Evolutionary conservation across 1,284 basidiomycete species (phyloP).

Genomic region (Rhodotorula sp.): DNA sequence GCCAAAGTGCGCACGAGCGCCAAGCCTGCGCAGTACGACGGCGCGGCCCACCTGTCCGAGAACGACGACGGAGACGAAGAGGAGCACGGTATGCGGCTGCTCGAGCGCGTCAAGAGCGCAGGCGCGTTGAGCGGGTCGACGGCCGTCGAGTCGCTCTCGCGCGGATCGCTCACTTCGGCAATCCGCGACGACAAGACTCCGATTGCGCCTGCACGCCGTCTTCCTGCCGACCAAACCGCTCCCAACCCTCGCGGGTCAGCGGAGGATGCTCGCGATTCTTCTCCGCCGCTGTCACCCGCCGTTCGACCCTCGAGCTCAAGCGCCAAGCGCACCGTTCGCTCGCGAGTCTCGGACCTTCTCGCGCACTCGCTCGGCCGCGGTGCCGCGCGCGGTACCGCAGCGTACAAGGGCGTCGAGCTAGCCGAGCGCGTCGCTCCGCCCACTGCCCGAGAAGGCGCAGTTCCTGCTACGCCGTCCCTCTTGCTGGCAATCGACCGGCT

Average conservation of each 20-base stretch:
- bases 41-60: neutral
- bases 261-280: too few species aligned
- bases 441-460: neutral
- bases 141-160: neutral
- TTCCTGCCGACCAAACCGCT: too few species aligned
- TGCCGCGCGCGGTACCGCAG: neutral
- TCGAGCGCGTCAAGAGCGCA: neutral
- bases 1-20: too few species aligned
- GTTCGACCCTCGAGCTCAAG: too few species aligned
- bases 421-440: neutral
- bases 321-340: neutral
- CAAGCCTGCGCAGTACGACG: constrained; percentile 19
- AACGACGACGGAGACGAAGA: constrained; percentile 1
- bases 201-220: too few species aligned
- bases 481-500: constrained; percentile 14
- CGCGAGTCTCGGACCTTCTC: neutral
- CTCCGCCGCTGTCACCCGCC: too few species aligned
- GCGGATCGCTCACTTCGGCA: too few species aligned
- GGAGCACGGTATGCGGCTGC: neutral
- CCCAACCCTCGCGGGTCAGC: too few species aligned
- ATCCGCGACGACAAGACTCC: too few species aligned
- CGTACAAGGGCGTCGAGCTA: neutral
- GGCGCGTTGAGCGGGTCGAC: constrained; percentile 17
- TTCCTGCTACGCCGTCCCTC: constrained; percentile 24
- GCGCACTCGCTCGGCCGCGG: neutral